Percentiles rank a stretch among this genome's conserved stretches.
These are phyloP conservation scores for Parmelia sp. DNA, from an alignment of 495 filamentous ascomycete genomes.

Conservation along the genomic window DNA sequence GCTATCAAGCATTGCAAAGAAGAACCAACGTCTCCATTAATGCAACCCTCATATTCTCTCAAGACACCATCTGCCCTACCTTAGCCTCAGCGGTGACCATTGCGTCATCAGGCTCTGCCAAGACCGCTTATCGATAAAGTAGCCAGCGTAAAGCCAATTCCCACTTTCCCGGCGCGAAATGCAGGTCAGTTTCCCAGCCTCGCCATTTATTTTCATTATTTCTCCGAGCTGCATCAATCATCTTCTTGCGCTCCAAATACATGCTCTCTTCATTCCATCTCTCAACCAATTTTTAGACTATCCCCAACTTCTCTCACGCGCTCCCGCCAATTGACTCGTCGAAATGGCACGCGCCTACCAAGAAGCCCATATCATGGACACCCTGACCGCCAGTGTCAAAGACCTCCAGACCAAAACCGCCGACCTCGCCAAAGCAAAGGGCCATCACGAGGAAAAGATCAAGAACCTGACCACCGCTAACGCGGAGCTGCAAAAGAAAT, in stretches of 20 bases:
- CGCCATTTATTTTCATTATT: not conserved
- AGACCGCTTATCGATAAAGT: not conserved
- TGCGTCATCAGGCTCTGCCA: not conserved
- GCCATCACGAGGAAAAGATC: conserved; percentile 20
- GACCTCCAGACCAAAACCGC: conserved; percentile 12
- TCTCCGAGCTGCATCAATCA: not conserved
- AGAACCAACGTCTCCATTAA: not conserved
- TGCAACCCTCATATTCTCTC: not conserved
- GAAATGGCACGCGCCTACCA: conserved; percentile 24
- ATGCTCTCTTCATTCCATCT: not conserved
- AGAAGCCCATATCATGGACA: conserved; percentile 23
- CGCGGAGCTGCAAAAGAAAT: conserved; percentile 9
- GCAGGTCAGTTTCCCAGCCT: not conserved
- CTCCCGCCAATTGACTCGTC: not conserved
- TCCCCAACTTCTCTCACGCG: too few relatives aligned
- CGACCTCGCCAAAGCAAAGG: conserved; percentile 17
- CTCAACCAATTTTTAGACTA: not conserved
- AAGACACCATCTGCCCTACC: not conserved
- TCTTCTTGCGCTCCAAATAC: not conserved
- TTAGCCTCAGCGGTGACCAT: not conserved
- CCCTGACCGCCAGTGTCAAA: conserved; percentile 16
- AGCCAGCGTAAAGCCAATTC: not conserved
- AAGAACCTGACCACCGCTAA: conserved; percentile 19
- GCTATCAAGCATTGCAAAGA: not conserved
- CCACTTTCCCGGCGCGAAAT: not conserved